Base-by-base conservation (phyloP, 805 yeast species). In the Candida silvatica region DNA sequence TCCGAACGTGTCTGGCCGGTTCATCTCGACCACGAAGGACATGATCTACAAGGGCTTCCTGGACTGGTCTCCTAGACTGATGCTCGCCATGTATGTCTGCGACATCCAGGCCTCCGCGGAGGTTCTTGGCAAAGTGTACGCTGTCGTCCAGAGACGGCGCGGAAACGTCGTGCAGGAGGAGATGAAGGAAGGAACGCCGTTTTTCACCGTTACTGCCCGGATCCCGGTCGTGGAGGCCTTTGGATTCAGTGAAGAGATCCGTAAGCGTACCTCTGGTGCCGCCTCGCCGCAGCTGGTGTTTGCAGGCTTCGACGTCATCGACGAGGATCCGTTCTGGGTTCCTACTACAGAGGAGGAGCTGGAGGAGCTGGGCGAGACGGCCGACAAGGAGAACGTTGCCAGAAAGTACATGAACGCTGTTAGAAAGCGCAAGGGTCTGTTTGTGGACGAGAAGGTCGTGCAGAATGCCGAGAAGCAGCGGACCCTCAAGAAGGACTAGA, bases 161-260 rank as follows among this genome's bases (percentile, higher is more conserved):
- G 99, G 99, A 20, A 62, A 72, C 34, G 83, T 92, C 37, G 70
- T 80, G 2, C 74, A 87, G 4, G 99, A 92, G 58, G 98, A 92
- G 54, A 77, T 92, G 85, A 88, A 92, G 51, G 98, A 92, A 54
- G 99, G 99, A 7, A 92, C 98, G 0, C 96, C 97, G 16, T 87
- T 90, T 48, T 92, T 92, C 66, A 83, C 83, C 20, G 75, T 92
- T 37, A 76, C 70, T 15, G 95, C 97, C 0, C 64, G 75, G 36
- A 66, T 92, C 17, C 98, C 99, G 0, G 97, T 92, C 17, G 81
- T 84, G 6, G 97, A 90, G 54, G 95, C 97, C 1, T 88, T 92
- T 63, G 98, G 98, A 2, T 86, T 92, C 49, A 77, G 95, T 36
- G 97, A 90, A 49, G 97, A 94, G 45, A 84, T 92, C 29, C 67